Conservation (phyloP, 768 basidiomycete species). For the Auriscalpium vulgare region DNA sequence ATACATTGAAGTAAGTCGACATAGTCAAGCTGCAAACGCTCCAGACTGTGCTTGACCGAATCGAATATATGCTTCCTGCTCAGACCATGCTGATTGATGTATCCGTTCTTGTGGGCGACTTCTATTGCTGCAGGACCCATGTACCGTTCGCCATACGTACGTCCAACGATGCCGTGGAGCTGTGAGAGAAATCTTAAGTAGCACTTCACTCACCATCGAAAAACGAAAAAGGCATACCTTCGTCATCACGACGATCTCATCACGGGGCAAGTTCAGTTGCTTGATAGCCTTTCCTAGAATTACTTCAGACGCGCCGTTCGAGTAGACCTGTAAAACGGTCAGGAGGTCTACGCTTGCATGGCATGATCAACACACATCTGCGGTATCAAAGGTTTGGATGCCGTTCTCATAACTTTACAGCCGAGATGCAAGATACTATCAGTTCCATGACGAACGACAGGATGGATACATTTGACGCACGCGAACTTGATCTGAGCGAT, state of each 20-base stretch:
- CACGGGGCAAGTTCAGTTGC: conserved; percentile 34
- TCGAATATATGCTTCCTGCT: conserved; percentile 28
- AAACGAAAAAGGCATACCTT: conserved; percentile 23
- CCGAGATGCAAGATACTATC: not conserved
- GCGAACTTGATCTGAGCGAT: conserved; percentile 25
- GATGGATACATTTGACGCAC: conserved; percentile 5
- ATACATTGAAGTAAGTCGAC: not conserved
- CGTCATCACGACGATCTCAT: conserved; percentile 39
- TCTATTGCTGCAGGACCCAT: not conserved
- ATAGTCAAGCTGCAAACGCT: not conserved
- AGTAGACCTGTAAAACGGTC: conserved; percentile 27
- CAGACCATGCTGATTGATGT: conserved; percentile 40
- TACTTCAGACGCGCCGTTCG: conserved; percentile 29
- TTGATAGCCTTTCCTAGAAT: conserved; percentile 39
- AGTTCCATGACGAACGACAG: too few species aligned
- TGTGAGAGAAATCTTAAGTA: not conserved
- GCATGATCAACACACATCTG: conserved; percentile 10
- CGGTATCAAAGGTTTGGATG: conserved; percentile 30
- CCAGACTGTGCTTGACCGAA: not conserved
- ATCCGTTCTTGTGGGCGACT: conserved; percentile 26
- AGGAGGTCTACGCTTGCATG: too few species aligned
- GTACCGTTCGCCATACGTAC: not conserved
- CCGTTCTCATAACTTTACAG: conserved; percentile 25
- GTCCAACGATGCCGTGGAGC: conserved; percentile 12
- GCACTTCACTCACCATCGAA: conserved; percentile 16